phyloP scores from a whole-genome alignment of 148 eudicot species.

The Persicaria maculosa region DNA sequence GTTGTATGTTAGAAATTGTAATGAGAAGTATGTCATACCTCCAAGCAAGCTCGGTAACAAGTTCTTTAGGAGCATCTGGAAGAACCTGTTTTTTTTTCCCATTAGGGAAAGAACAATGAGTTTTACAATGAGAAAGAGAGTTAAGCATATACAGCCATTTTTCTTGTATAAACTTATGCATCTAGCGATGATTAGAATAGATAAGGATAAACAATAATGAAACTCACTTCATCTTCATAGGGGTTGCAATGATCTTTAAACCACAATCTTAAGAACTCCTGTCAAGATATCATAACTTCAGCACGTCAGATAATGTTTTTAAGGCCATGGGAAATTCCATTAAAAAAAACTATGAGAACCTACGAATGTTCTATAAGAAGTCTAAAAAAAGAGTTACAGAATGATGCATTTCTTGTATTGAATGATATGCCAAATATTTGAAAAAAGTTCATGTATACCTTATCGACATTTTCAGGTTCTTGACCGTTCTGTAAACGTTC shows the following conservation, averaged over 20 bases:
- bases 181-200: background rate
- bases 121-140: background rate
- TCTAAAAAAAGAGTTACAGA: too few species aligned
- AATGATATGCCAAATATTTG: background rate
- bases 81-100: constrained; percentile 39
- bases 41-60: constrained; percentile 89
- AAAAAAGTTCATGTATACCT: constrained; percentile 29
- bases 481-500: constrained; percentile 59
- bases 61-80: constrained; percentile 92
- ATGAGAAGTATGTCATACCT: constrained; percentile 39
- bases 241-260: constrained; percentile 89
- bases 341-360: background rate
- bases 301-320: background rate
- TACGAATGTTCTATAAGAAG: too few species aligned
- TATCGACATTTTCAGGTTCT: constrained; percentile 96
- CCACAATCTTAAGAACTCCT: constrained; percentile 99
- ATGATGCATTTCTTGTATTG: background rate
- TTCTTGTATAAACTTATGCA: background rate
- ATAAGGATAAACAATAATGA: background rate
- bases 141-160: background rate
- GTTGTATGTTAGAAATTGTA: background rate
- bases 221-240: constrained; percentile 72
- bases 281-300: constrained; percentile 15
- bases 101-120: background rate
- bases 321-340: background rate